Evolutionary conservation across 2,329 filamentous ascomycete genomes (phyloP), one percentile per base, ranked within the genome.

Genomic region (Fusarium sarcochroum): DNA sequence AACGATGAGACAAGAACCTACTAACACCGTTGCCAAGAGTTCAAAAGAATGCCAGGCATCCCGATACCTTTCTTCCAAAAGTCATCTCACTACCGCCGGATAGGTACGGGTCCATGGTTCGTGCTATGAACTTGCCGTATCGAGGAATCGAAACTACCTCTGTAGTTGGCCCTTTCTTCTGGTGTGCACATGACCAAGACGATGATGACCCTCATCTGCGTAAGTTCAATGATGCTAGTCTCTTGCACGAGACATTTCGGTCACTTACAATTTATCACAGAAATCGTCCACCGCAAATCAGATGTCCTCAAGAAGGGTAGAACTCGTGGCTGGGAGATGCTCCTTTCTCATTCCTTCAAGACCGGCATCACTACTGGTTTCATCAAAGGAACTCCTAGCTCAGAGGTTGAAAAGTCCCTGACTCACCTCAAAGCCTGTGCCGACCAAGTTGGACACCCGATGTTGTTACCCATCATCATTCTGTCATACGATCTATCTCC

Each of bases 211-310:
- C 84, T 37, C 85, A 87, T 76, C 77, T 90, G 45, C 88, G 86
- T 87, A 80, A 73, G 84, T 77, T 45, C 10, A 10, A 34, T 18
- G 6, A 20, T 50, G 9, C 21, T 27, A 17, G 18, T 17, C 20
- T 20, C 21, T 23, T 27, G 5, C 7, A 41, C 8, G 5, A 38
- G 27, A 8, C 15, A 6, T 42, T 25, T 5, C 21, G 20, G 15
- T 35, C 20, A 18, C 32, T 58, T 3, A 63, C 48, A 10, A 18
- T n/a, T 7, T 25, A 15, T 17, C 15, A 10, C 58, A 87, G 85
- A 90, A 72, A 86, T 90, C 69, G 83, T 90, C 61, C 88, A 87
- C 73, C 85, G 88, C 69, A 90, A 90, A 76, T 89, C 86, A n/a
- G 88, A 90, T 72, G 88, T 90, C 34, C 85, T 86, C 50, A 90